Evolutionary conservation across 2,329 filamentous ascomycete species (phyloP), one percentile per base, ranked within the genome.

Genomic region (Alternaria brassicicola): DNA sequence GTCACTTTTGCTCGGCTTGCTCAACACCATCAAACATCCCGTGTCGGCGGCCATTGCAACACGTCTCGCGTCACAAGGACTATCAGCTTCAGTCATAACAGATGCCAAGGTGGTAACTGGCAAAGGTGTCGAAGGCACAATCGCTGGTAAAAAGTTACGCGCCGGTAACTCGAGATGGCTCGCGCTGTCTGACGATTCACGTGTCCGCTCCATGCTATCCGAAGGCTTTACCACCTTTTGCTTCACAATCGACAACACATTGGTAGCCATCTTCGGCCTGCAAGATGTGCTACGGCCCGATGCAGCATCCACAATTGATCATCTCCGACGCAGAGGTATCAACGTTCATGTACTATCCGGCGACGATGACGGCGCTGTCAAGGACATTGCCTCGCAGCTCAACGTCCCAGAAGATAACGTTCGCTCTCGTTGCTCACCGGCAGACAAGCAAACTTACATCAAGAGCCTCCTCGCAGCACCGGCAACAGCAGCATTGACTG

Each of bases 311-410:
- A 83, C 85, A 30, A 77, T 89, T 43, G 78, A 78, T 1, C 78
- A 81, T 54, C 80, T 89, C 19, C 74, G 78, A 1, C 53, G 68
- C 5, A 79, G 78, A 19, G 76, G 77, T 10, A 82, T 89, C n/a
- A 52, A 67, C 0, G 74, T 84, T 4, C 83, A 84, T 52, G 74
- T 89, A 10, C 78, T 87, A n/a, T 86, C 83, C 36, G 86, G 86
- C 15, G 86, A 88, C 57, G 80, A 86, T 54, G 69, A 74, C 6
- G 73, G 72, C 3, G 81, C 83, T 2, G 84, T 87, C 4, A 68
- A 78, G 30, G 62, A 74, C 13, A 71, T 84, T 19, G 84, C 84
- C 8, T 45, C 59, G 0, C 54, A 69, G 30, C 65, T 76, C 13
- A 38, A 53, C 19, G 79, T 84, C 43, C 65, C 76, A 1, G 17